Base-by-base conservation (phyloP, 129 eudicot genomes). In the Centaurea solstitialis region DNA sequence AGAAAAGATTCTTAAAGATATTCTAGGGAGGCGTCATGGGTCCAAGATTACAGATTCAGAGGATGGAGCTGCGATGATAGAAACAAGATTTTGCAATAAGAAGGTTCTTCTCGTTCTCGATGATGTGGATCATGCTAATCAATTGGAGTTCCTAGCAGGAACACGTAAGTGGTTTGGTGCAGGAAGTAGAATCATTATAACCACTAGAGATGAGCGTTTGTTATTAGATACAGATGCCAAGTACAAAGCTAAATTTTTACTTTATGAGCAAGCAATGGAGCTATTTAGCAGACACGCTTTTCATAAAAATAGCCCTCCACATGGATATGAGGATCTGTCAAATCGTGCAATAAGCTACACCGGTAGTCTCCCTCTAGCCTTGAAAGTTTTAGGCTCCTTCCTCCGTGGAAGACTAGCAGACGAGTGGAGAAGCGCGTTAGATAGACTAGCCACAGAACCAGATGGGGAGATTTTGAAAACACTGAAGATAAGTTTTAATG, bases 401-500 rank as follows among this genome's bases (percentile, higher is more conserved):
- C 35, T 76, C 38, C 13, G 6, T 82, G 76, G 72, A 10, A 68
- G 81, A 57, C 45, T 4, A 11, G 20, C 22, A 40, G 71, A 4
- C 20, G 77, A 10, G 13, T 83, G 86, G 82, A n/a, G 41, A 72
- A 77, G 68, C 45, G 76, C 73, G 0, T 10, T 83, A 41, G 11
- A 76, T 21, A 76, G 78, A 28, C 80, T 76, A 4, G 67, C 68
- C 21, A 71, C 57, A 7, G 38, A n/a, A 21, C 73, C 86, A 7
- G 38, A 83, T 4, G 30, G 23, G 39, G 20, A 70, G 33, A 62
- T 83, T 24, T 6, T 50, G 23, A 68, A 72, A 17, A 71, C 37
- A 23, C 20, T 76, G 2, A 83, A 64, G 74, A 4, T 76, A 7
- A 83, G 86, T 66, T 77, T 21, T 83, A 82, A 83, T 28, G 83